phyloP scores from a whole-genome alignment of 2,329 filamentous ascomycete species.

The Hypoxylon sp. region DNA sequence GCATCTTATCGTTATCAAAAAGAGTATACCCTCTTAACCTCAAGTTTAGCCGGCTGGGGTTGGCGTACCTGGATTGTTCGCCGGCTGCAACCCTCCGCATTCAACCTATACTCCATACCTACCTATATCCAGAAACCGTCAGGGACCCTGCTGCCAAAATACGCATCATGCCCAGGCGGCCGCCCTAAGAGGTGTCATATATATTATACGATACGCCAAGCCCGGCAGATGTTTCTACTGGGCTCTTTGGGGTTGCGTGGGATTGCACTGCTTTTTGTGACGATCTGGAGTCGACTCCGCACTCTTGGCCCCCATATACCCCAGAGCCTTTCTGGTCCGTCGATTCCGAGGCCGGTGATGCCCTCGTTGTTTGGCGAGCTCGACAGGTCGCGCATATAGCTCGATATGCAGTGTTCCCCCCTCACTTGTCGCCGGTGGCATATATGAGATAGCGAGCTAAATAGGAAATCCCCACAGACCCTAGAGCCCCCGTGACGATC shows the following conservation, averaged over 20 bases:
- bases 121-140: slow-evolving; percentile 27
- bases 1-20: slow-evolving; percentile 45
- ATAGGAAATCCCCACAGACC: slow-evolving; percentile 29
- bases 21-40: slow-evolving; percentile 42
- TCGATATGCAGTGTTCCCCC: slow-evolving; percentile 33
- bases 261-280: slow-evolving; percentile 27
- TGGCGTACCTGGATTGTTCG: slow-evolving; percentile 39
- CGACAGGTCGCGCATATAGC: slow-evolving; percentile 25
- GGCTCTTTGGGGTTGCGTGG: slow-evolving; percentile 31
- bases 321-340: slow-evolving; percentile 12
- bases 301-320: slow-evolving; percentile 30
- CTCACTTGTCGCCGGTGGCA: slow-evolving; percentile 31
- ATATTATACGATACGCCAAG: slow-evolving; percentile 45
- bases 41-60: slow-evolving; percentile 43
- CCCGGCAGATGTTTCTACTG: slow-evolving; percentile 43
- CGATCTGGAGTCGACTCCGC: slow-evolving; percentile 36
- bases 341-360: slow-evolving; percentile 36
- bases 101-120: slow-evolving; percentile 34
- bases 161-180: slow-evolving; percentile 33
- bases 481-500: slow-evolving; percentile 32
- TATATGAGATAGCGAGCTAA: slow-evolving; percentile 39
- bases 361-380: slow-evolving; percentile 19
- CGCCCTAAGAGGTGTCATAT: slow-evolving; percentile 35
- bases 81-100: slow-evolving; percentile 43
- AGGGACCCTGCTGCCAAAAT: slow-evolving; percentile 30